Base-by-base conservation (phyloP, 169 alveolate genomes). In the Prorocentrum cordatum region DNA sequence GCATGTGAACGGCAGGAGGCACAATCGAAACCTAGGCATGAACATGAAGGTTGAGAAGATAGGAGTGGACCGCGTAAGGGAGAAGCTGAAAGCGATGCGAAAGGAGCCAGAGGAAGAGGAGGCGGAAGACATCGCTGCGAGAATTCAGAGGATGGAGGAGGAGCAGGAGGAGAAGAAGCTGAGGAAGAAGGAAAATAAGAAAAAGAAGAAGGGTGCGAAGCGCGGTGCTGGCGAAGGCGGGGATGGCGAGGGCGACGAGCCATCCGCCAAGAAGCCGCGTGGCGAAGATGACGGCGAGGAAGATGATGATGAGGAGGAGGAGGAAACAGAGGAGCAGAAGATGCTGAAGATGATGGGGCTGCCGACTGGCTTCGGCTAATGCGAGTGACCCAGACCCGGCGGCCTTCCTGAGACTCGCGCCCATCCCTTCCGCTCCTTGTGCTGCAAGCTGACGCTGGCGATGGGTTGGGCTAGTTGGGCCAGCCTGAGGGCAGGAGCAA, bases 11-110 rank as follows among this genome's bases (percentile, higher is more conserved):
- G 90, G 90, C 72, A 22, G 39, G 24, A 80, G 90, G 54, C 90
- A 80, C 90, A 80, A 80, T 22, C 66, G 90, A 3, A 80, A 80
- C 61, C 79, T 80, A 14, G 90, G 90, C 22, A 80, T 80, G 90
- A 80, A 80, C 79, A 80, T 80, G 90, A 80, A 80, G 27, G 90
- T 80, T 7, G 90, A 80, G 67, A 80, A 80, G 58, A 64, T 80
- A 5, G 90, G 90, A 29, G 90, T 64, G 22, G 90, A 80, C 71
- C 77, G 90, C 36, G 50, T 80, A 39, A 59, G 50, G 67, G 75
- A 26, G n/a, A 42, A 9, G 16, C 16, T 42, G 54, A 42, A 9
- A 9, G 16, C 9, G 54, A 42, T 42, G 9, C n/a, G 54, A 42
- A 42, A 42, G n/a, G 16, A 12, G 54, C n/a, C 16, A 42, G 54